These are phyloP conservation scores for Leccinellum albellum DNA, from an alignment of 768 basidiomycete species.

Conservation along the genomic window DNA sequence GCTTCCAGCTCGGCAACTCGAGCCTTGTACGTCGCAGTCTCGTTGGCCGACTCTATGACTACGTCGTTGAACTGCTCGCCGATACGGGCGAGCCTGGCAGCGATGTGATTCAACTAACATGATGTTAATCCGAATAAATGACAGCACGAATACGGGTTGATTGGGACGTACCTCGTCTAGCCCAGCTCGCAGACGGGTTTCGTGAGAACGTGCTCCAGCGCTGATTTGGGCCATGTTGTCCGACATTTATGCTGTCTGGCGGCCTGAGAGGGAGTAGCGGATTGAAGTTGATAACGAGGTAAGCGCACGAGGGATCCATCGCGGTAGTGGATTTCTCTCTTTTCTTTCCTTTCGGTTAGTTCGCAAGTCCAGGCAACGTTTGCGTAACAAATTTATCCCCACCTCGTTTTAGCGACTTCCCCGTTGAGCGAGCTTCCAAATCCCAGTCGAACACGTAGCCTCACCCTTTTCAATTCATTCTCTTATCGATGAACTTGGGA, in stretches of 20 bases:
- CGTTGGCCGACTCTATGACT: constrained; percentile 20
- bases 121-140: not conserved
- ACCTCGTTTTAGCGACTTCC: constrained; percentile 9
- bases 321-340: not conserved
- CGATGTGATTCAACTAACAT: constrained; percentile 26
- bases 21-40: constrained; percentile 17
- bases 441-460: constrained; percentile 7
- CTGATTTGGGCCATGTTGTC: not conserved
- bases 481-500: constrained; percentile 29
- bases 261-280: not conserved
- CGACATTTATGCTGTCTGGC: constrained; percentile 2
- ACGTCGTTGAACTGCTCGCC: constrained; percentile 29
- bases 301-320: constrained; percentile 5
- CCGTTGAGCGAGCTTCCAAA: constrained; percentile 11
- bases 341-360: constrained; percentile 5
- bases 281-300: not conserved
- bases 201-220: constrained; percentile 13
- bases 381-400: constrained; percentile 17
- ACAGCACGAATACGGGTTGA: not conserved
- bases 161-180: constrained; percentile 25
- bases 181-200: constrained; percentile 18
- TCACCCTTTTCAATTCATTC: not conserved
- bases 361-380: constrained; percentile 10
- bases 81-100: constrained; percentile 24
- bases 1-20: constrained; percentile 40